phyloP scores from a whole-genome alignment of 2,329 filamentous ascomycete genomes.

The Apiospora hydei region DNA sequence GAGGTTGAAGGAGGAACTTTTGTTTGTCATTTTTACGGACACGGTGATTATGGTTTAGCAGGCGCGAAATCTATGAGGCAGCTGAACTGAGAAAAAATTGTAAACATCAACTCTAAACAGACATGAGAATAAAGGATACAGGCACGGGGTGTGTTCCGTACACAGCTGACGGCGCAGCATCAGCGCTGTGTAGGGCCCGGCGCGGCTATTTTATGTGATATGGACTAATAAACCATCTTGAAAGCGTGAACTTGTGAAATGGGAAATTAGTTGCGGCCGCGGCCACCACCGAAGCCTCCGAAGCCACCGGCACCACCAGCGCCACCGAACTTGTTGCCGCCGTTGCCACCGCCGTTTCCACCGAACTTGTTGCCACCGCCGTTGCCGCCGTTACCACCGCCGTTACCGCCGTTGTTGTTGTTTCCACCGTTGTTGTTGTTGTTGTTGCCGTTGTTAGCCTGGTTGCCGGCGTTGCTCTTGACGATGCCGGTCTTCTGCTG shows the following conservation, averaged over 20 bases:
- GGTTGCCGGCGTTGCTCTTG: conserved; percentile 15
- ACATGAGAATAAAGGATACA: neutral
- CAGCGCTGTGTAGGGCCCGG: neutral
- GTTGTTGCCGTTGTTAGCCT: neutral
- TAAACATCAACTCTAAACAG: neutral
- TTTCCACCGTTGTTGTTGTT: conserved; percentile 22
- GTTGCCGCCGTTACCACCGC: conserved; percentile 23
- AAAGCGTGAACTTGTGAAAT: neutral
- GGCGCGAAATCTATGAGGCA: neutral
- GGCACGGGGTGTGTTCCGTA: no score
- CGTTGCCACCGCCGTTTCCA: conserved; percentile 13
- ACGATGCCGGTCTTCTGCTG: conserved; percentile 24
- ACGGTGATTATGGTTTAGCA: neutral
- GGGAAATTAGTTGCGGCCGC: neutral
- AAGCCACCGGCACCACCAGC: no score
- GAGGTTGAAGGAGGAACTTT: neutral
- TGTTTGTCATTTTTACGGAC: neutral
- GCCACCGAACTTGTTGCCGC: neutral
- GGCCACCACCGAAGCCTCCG: no score
- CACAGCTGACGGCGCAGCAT: neutral
- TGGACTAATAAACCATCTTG: neutral
- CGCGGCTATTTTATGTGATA: neutral
- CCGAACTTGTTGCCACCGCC: neutral
- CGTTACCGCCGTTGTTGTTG: neutral
- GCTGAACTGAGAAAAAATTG: neutral